Evolutionary conservation across 1,284 basidiomycete genomes (phyloP), one percentile per base, ranked within the genome.

Genomic region (Austroboletus niveus): DNA sequence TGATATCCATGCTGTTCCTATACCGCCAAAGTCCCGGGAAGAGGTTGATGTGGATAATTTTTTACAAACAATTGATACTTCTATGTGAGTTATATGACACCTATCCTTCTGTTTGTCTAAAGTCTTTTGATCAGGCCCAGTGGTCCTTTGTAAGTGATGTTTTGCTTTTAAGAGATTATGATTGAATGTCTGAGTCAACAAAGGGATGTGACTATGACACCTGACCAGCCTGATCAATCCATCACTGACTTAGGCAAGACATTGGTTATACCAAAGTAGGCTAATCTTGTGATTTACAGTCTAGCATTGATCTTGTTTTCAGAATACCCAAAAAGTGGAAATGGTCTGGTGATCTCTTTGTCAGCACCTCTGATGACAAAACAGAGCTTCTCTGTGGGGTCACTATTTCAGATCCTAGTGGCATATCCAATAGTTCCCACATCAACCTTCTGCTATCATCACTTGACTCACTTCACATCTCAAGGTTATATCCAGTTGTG

Each of bases 361-460:
- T 74, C 12, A 61, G 54, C 44, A 63, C 49, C 15, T 57, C 57
- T 30, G 57, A 58, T 12, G 66, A 69, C 24, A 66, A 63, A 22
- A 65, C 71, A 34, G 72, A 78, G 47, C 65, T 68, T 7, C 57
- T 82, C 0, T 84, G 82, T 62, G 68, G 76, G 35, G 71, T 80
- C 31, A 63, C 62, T 2, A 65, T 88, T 39, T 65, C 68, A 42
- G 78, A 84, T 41, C 57, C 73, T 1, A 72, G 72, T 9, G 73
- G 77, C 17, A 66, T 70, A 9, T 58, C 65, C 12, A 65, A 66
- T n/a, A 79, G 79, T 27, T 63, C 82, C 45, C 72, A 75, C 6
- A 75, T 87, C 60, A 76, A 72, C 51, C 64, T 79, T 14, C 63
- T 78, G 17, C 62, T 78, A 27, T 65, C 72, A 14, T 47, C 66